Percentiles rank a stretch among this genome's conserved stretches.
Evolutionary conservation across 306 rosid genomes (phyloP).

Genomic region (Castanea mollissima): DNA sequence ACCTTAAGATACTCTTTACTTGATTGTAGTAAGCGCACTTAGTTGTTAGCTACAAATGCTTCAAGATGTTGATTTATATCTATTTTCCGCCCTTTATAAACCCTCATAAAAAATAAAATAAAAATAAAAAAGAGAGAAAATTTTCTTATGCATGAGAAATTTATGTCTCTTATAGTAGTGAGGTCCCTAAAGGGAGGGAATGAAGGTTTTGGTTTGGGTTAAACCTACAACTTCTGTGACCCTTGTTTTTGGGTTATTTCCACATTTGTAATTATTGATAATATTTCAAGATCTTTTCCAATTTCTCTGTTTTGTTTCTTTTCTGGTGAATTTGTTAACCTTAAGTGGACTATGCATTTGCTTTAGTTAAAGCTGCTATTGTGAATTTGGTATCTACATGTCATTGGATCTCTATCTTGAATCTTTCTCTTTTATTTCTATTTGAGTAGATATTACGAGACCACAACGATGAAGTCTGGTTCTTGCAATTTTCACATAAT

Average conservation of each 20-base stretch:
- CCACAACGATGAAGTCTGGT: conserved; percentile 92
- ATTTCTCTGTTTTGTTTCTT: background rate
- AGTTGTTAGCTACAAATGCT: background rate
- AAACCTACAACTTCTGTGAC: background rate
- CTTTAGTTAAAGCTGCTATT: conserved; percentile 3
- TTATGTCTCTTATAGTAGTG: background rate
- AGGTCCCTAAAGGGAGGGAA: background rate
- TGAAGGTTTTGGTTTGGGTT: background rate
- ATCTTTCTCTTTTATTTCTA: conserved; percentile 24
- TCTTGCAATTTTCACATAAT: conserved; percentile 84
- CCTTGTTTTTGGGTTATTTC: background rate
- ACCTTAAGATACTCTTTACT: background rate
- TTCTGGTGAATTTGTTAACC: background rate
- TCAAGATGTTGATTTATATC: background rate
- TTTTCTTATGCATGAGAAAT: background rate
- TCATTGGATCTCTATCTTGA: conserved; percentile 14
- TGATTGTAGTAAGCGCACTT: background rate
- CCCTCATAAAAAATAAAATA: background rate
- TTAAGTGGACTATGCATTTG: background rate
- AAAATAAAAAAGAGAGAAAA: background rate
- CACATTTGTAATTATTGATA: background rate
- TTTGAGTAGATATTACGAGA: conserved; percentile 63
- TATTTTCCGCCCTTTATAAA: background rate
- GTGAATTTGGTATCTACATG: conserved; percentile 15
- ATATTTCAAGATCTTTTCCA: background rate